Percentiles rank a stretch among this genome's conserved stretches.
Evolutionary conservation across 345 rosid species (phyloP).

Genomic region (Lumnitzera racemosa): DNA sequence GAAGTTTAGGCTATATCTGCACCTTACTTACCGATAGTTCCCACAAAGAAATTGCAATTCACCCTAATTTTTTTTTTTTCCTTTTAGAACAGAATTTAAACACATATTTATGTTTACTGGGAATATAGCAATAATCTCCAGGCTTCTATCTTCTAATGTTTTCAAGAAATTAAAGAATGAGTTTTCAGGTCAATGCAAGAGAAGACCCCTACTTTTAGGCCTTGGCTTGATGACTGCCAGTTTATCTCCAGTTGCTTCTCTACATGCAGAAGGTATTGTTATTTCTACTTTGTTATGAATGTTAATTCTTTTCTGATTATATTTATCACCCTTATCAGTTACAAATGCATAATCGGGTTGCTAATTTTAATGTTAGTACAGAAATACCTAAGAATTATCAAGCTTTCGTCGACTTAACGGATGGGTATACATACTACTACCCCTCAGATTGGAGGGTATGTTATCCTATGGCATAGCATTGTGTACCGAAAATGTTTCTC

Average conservation of each 20-base stretch:
- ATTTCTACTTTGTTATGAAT: neutral
- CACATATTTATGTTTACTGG: too few species aligned
- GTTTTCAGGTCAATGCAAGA: constrained; percentile 38
- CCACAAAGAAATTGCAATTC: too few species aligned
- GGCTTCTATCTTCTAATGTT: neutral
- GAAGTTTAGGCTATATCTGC: too few species aligned
- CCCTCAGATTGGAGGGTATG: constrained; percentile 94
- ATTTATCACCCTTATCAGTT: too few species aligned
- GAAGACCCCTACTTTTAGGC: constrained; percentile 55
- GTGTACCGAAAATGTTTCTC: neutral
- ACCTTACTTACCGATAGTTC: too few species aligned
- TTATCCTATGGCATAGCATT: neutral
- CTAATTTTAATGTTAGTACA: constrained; percentile 14
- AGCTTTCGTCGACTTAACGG: constrained; percentile 54
- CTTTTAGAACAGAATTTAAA: too few species aligned
- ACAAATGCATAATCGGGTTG: too few species aligned
- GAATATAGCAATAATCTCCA: too few species aligned
- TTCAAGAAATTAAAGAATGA: constrained; percentile 22
- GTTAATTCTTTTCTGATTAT: too few species aligned
- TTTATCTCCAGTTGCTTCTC: constrained; percentile 36
- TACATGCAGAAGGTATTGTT: constrained; percentile 63
- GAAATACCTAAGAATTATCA: constrained; percentile 51
- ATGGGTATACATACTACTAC: constrained; percentile 79
- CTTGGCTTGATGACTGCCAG: constrained; percentile 49
- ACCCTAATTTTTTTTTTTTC: too few species aligned